Percentiles rank a stretch among this genome's conserved stretches.
Evolutionary conservation across 176 grass and related monocot species (phyloP).

Genomic region (Elymus sibiricus): DNA sequence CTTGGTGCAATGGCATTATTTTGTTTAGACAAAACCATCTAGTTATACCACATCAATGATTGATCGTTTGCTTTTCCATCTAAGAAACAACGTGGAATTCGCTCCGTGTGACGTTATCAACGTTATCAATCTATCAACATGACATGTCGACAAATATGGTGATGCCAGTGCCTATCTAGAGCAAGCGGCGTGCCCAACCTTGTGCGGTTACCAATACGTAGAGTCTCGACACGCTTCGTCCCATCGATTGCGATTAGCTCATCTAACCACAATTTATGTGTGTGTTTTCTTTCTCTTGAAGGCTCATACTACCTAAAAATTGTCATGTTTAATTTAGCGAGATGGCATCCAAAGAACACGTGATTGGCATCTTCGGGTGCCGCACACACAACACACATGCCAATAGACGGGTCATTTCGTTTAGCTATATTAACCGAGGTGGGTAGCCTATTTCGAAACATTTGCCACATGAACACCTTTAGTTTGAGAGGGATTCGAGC

Average conservation of each 20-base stretch:
- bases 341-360: no score
- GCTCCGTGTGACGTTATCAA: neutral
- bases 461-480: no score
- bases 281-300: neutral
- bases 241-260: neutral
- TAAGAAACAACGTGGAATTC: neutral
- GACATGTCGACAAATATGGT: neutral
- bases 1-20: neutral
- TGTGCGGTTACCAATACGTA: neutral
- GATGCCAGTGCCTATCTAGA: neutral
- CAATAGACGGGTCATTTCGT: no score
- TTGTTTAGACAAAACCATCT: neutral
- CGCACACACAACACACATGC: no score
- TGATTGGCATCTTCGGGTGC: no score
- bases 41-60: neutral
- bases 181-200: neutral
- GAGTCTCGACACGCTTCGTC: neutral
- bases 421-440: no score
- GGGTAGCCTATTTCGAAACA: no score
- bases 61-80: neutral
- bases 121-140: neutral
- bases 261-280: neutral
- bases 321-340: no score
- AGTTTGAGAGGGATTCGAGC: no score
- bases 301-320: neutral